Percentiles rank a stretch among this genome's conserved stretches.
phyloP scores from a whole-genome alignment of 257 asterid genomes.

The Solanum ossicruentum region DNA sequence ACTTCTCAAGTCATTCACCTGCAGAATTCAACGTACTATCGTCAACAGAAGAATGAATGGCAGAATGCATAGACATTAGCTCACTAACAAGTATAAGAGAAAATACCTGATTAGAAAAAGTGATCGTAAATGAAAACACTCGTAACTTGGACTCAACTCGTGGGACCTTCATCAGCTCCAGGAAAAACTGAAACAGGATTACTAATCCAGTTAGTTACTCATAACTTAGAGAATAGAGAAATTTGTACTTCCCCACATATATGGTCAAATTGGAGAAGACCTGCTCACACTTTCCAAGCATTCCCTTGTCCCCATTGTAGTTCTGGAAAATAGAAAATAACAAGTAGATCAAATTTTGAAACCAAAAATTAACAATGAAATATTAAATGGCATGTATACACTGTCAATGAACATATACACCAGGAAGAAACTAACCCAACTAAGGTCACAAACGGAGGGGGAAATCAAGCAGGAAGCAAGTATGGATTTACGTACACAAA shows the following conservation, averaged over 20 bases:
- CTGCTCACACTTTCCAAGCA: conserved; percentile 99
- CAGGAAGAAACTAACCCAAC: background rate
- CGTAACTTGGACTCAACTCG: conserved; percentile 96
- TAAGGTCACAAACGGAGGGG: background rate
- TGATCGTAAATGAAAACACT: conserved; percentile 88
- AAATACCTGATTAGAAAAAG: conserved; percentile 76
- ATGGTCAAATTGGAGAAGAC: conserved; percentile 12
- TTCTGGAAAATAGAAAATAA: conserved; percentile 43
- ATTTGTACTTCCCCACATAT: background rate
- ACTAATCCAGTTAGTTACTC: background rate
- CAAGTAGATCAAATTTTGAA: background rate
- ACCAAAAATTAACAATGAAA: background rate
- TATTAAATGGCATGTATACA: background rate
- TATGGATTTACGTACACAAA: background rate
- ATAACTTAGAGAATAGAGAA: background rate
- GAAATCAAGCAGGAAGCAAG: background rate
- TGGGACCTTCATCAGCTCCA: conserved; percentile 96
- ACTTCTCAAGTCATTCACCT: conserved; percentile 76
- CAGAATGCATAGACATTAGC: background rate
- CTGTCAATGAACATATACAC: background rate
- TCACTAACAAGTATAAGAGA: background rate
- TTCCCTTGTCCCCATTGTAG: conserved; percentile 76
- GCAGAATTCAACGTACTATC: conserved; percentile 16
- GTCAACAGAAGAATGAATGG: background rate
- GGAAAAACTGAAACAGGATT: conserved; percentile 62